Base-by-base conservation (phyloP, 1,284 basidiomycete genomes). In the Fistulinella cinereoalba region DNA sequence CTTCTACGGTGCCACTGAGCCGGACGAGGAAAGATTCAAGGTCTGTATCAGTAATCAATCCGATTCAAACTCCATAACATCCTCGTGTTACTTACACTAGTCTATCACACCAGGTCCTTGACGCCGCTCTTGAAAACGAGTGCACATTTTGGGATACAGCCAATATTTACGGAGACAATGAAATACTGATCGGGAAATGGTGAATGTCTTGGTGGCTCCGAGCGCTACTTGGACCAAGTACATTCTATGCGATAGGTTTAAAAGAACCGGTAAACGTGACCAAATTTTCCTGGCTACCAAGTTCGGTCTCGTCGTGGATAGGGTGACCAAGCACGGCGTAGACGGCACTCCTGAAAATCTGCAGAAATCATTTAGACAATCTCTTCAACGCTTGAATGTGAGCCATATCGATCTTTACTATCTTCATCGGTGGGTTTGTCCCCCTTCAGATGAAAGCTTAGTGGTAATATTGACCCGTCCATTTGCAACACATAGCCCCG, bases 211-310 rank as follows among this genome's bases (percentile, higher is more conserved):
- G n/a, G 7, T 13, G 10, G 18, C 15, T 29, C 28, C 11, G 8
- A 11, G 11, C 15, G 28, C 6, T 29, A 15, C 28, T 29, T 12
- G 8, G 28, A 29, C 1, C 15, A 29, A 8, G 12, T 15, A 29
- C 12, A 6, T 7, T n/a, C 34, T 3, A 1, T 13, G 23, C 33
- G 18, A 8, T 40, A 68, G 70, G 71, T 66, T 72, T 54, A 65
- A 65, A 43, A 57, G 52, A 33, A 67, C 58, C 3, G 70, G 70
- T 4, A 70, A 71, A 56, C 62, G 71, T 7, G 52, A 64, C 37
- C 59, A 74, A 36, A 70, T 76, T 32, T 76, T 77, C 60, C 66
- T 77, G 3, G 73, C 71, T 1, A 75, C 74, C 44, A 77, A 76
- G 56, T 72, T 72, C 33, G 71, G 68, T n/a, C 3, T 65, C 36